Evolutionary conservation across 345 rosid species (phyloP).

Genomic region (Brassica cretica): DNA sequence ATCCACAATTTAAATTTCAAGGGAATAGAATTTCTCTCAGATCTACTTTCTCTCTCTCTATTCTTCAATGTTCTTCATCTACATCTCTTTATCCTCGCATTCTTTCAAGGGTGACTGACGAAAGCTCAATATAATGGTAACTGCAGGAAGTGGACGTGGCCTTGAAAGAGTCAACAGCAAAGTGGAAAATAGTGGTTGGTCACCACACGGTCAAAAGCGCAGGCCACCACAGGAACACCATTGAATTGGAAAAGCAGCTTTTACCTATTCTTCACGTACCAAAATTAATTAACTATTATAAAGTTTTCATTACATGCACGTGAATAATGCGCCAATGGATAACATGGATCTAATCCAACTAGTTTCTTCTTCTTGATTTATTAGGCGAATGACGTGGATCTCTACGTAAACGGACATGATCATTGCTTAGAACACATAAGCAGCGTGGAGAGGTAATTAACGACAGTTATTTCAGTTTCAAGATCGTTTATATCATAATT

Average conservation of each 20-base stretch:
- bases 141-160: slow-evolving; percentile 26
- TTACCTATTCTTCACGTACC: slow-evolving; percentile 52
- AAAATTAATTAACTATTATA: background rate
- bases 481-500: background rate
- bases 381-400: slow-evolving; percentile 60
- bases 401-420: slow-evolving; percentile 80
- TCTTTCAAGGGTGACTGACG: slow-evolving; percentile 3
- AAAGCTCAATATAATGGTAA: background rate
- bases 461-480: background rate
- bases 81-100: too few species aligned
- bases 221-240: slow-evolving; percentile 62
- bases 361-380: background rate
- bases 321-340: background rate
- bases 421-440: slow-evolving; percentile 77
- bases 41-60: too few species aligned
- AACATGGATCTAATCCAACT: background rate
- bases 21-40: too few species aligned
- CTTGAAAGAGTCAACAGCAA: slow-evolving; percentile 50
- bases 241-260: slow-evolving; percentile 48
- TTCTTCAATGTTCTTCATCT: too few species aligned
- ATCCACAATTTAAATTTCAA: too few species aligned
- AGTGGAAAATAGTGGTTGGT: slow-evolving; percentile 74
- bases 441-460: slow-evolving; percentile 48
- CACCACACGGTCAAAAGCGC: slow-evolving; percentile 75
- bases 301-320: background rate